A percentile compares a stretch with the other conserved stretches of the same genome.
Conservation (phyloP, 176 grass and related monocot genomes). For the Triticum aestivum region IWGSC_CS_RefSeq_v2.1 NC_057795.1:461258829-461259328, state of each 20-base stretch:
- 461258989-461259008: constrained; percentile 33
- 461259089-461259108: constrained; percentile 2
- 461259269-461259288: too few species aligned
- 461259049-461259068: constrained; percentile 33
- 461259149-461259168: constrained; percentile 9
- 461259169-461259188: constrained; percentile 4
- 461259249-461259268: constrained; percentile 11
- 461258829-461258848: too few species aligned
- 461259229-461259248: constrained; percentile 20
- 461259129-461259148: not conserved
- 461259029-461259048: not conserved
- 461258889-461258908: too few species aligned
- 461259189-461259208: not conserved
- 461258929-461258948: too few species aligned
- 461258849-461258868: too few species aligned
- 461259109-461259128: not conserved
- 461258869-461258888: too few species aligned
- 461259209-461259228: constrained; percentile 3
- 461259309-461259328: too few species aligned
- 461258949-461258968: not conserved
- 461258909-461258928: too few species aligned
- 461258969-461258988: constrained; percentile 13
- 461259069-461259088: not conserved
- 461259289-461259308: too few species aligned
- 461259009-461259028: not conserved